These are phyloP conservation scores for Triticum dicoccoides DNA, from an alignment of 176 grass and related monocot genomes.

Conservation along the genomic window DNA sequence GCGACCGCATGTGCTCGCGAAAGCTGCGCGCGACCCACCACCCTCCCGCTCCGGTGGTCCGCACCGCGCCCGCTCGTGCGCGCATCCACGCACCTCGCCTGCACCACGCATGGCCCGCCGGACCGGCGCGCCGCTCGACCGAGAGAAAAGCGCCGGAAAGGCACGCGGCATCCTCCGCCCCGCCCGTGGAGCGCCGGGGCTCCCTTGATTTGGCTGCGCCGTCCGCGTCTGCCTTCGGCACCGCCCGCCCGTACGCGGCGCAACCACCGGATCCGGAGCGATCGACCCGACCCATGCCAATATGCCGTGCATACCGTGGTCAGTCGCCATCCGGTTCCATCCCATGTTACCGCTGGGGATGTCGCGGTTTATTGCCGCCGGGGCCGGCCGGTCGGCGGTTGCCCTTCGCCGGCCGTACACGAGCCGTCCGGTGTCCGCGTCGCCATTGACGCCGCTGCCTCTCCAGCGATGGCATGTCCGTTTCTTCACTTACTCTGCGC, in stretches of 20 bases:
- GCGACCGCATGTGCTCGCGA: slow-evolving; percentile 28
- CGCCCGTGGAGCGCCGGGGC: no score
- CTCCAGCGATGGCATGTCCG: not conserved
- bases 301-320: no score
- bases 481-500: not conserved
- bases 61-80: not conserved
- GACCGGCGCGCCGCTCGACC: not conserved
- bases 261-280: slow-evolving; percentile 15
- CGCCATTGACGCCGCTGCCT: slow-evolving; percentile 17
- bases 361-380: not conserved
- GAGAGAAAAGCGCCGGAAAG: not conserved
- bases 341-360: not conserved
- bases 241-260: not conserved
- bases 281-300: not conserved
- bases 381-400: not conserved
- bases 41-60: not conserved
- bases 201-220: not conserved
- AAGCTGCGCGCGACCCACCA: slow-evolving; percentile 17
- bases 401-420: not conserved
- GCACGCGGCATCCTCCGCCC: not conserved
- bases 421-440: not conserved
- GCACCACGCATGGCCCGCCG: no score
- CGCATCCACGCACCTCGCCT: not conserved
- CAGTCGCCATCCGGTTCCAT: not conserved
- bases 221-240: slow-evolving; percentile 4